A percentile compares a stretch with the other conserved stretches of the same genome.
Conservation (phyloP, 1,139 yeast species). For the Blastobotrys buckinghamii region DNA sequence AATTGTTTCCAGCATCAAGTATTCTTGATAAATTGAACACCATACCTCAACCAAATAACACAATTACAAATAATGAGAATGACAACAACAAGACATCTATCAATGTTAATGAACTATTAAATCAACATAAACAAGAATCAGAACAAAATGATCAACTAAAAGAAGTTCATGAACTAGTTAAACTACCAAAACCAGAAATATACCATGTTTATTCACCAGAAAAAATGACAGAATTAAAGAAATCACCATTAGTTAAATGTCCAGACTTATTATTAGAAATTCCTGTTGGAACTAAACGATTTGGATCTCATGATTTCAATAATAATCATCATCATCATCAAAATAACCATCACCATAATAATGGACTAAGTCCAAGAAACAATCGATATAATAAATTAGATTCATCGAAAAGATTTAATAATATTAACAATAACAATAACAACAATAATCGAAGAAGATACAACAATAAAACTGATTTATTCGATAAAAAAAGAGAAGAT, state of each 20-base stretch:
- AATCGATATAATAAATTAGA: not conserved
- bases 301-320: constrained; percentile 3
- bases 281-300: constrained; percentile 2
- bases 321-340: constrained; percentile 7
- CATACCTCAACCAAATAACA: not conserved
- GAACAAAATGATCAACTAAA: not conserved
- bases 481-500: constrained; percentile 3
- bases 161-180: not conserved
- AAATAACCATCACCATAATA: not conserved
- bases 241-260: constrained; percentile 20
- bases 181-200: not conserved
- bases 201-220: not conserved
- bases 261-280: constrained; percentile 16
- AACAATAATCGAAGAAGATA: not conserved
- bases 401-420: not conserved
- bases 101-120: not conserved
- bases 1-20: not conserved
- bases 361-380: not conserved
- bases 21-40: not conserved
- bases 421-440: constrained; percentile 3
- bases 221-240: constrained; percentile 15
- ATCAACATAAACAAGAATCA: not conserved
- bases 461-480: constrained; percentile 2
- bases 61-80: not conserved
- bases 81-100: not conserved